These are phyloP conservation scores for Naegleria lovaniensis DNA, from an alignment of 208 protist genomes.

Conservation along the genomic window DNA sequence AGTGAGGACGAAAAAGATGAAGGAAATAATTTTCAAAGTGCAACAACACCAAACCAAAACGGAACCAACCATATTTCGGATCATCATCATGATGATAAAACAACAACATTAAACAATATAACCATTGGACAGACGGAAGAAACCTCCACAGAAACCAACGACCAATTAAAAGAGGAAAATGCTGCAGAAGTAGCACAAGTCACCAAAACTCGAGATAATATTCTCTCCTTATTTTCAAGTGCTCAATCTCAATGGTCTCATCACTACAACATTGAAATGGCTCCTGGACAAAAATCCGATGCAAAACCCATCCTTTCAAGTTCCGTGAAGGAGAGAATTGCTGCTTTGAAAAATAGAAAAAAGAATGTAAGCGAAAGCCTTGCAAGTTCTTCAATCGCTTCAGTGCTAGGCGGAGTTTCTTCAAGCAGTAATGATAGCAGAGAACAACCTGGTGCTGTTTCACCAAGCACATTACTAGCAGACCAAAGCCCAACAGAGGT, in stretches of 20 bases:
- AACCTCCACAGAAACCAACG: background rate
- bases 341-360: background rate
- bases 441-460: background rate
- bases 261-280: background rate
- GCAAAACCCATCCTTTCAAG: background rate
- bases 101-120: too few species aligned
- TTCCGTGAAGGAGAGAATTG: background rate
- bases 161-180: background rate
- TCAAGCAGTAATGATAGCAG: background rate
- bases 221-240: background rate
- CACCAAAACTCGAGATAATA: background rate
- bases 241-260: conserved; percentile 2
- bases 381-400: background rate
- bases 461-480: background rate
- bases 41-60: too few species aligned
- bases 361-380: background rate
- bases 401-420: background rate
- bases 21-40: background rate
- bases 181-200: background rate
- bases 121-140: background rate
- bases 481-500: background rate
- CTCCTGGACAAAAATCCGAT: background rate
- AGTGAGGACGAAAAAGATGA: background rate
- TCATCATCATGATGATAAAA: too few species aligned
- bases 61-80: too few species aligned